phyloP scores from a whole-genome alignment of 768 basidiomycete genomes.

The Clitopilus hobsonii region DNA sequence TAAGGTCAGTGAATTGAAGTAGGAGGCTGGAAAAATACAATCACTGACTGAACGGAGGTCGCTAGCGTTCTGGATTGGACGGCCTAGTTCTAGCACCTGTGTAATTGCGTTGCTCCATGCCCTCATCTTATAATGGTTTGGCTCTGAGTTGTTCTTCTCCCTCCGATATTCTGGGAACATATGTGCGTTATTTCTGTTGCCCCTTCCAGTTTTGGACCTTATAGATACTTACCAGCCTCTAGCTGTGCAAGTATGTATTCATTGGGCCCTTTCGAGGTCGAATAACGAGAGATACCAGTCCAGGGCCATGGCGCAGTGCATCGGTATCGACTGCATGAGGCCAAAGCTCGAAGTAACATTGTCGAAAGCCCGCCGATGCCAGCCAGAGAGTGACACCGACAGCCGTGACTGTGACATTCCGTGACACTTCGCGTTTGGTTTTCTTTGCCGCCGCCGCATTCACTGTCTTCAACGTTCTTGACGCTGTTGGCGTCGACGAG shows the following conservation, averaged over 20 bases:
- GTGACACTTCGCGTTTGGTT: constrained; percentile 5
- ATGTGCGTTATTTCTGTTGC: too few species aligned
- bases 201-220: too few species aligned
- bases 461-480: constrained; percentile 1
- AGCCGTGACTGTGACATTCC: constrained; percentile 8
- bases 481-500: neutral
- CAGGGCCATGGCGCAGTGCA: constrained; percentile 7
- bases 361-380: neutral
- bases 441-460: constrained; percentile 1
- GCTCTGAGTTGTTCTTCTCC: too few species aligned
- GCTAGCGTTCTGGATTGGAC: constrained; percentile 37
- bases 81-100: constrained; percentile 31
- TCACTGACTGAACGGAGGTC: constrained; percentile 18
- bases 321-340: constrained; percentile 2
- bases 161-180: too few species aligned
- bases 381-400: neutral
- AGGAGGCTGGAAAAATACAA: neutral
- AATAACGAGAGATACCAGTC: constrained; percentile 2
- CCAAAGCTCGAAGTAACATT: neutral
- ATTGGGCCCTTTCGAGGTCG: constrained; percentile 13
- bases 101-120: constrained; percentile 47
- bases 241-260: constrained; percentile 30
- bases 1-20: neutral
- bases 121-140: constrained; percentile 46
- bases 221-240: too few species aligned